These are phyloP conservation scores for Sporothrix pallida DNA, from an alignment of 2,329 filamentous ascomycete species.

Conservation along the genomic window DNA sequence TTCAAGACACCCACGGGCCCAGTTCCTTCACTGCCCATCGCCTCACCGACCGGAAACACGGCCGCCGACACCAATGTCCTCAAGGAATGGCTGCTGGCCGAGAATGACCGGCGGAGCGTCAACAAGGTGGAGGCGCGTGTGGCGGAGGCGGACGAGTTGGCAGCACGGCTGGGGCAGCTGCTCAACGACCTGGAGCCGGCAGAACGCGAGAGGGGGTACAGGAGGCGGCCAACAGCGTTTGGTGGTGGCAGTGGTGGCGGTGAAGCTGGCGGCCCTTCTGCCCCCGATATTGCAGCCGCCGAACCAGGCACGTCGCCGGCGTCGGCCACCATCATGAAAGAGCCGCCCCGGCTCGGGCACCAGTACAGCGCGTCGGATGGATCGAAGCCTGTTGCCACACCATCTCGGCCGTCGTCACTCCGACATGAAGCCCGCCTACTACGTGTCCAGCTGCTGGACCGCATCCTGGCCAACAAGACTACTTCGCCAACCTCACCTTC, in stretches of 20 bases:
- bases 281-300: background rate
- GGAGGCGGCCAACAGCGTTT: too few species aligned
- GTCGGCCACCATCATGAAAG: background rate
- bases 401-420: background rate
- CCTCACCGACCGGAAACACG: background rate
- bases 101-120: background rate
- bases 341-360: background rate
- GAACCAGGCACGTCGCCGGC: background rate
- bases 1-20: background rate
- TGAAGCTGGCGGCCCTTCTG: background rate
- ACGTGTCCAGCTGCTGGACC: slow-evolving; percentile 5
- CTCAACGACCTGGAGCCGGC: background rate
- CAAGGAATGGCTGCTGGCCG: background rate
- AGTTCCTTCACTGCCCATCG: background rate
- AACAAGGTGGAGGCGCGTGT: background rate
- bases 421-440: background rate
- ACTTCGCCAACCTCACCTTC: background rate
- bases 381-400: background rate
- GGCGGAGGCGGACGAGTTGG: background rate
- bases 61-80: background rate
- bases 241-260: background rate
- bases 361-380: background rate
- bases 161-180: background rate
- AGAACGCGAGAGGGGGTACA: too few species aligned
- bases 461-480: background rate